Percentiles rank a stretch among this genome's conserved stretches.
Conservation (phyloP, 371 early-diverging fungal genomes). For the Lichtheimia hyalospora region DNA sequence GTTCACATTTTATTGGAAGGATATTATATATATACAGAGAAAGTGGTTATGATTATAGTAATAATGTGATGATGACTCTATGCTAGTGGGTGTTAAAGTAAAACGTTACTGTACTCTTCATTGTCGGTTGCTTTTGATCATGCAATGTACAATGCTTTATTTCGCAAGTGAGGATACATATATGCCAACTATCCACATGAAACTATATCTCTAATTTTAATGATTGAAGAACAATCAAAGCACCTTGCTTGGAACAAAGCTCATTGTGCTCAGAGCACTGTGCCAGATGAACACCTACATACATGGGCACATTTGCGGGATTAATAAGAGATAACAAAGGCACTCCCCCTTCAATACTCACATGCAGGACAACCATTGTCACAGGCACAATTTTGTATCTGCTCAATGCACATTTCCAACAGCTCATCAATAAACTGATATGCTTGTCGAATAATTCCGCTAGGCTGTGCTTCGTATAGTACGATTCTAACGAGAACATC, state of each 20-base stretch:
- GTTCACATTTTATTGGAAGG: too few relatives aligned
- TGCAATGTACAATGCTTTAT: too few relatives aligned
- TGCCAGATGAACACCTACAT: conserved; percentile 38
- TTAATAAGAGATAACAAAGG: background rate
- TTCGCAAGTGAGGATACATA: background rate
- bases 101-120: too few relatives aligned
- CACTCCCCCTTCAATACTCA: conserved; percentile 20
- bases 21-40: too few relatives aligned
- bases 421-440: conserved; percentile 36
- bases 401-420: conserved; percentile 20
- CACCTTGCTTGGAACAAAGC: conserved; percentile 42
- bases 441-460: conserved; percentile 30
- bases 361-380: conserved; percentile 45
- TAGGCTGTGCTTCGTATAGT: conserved; percentile 46
- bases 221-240: conserved; percentile 13
- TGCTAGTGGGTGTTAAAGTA: too few relatives aligned
- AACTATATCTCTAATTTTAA: background rate
- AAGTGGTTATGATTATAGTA: too few relatives aligned
- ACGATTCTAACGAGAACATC: conserved; percentile 19
- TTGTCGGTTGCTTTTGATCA: too few relatives aligned
- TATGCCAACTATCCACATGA: background rate
- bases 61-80: too few relatives aligned
- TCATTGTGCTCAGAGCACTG: conserved; percentile 44
- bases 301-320: background rate
- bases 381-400: conserved; percentile 36